Base-by-base conservation (phyloP, 257 asterid species). In the Lithospermum erythrorhizon region DNA sequence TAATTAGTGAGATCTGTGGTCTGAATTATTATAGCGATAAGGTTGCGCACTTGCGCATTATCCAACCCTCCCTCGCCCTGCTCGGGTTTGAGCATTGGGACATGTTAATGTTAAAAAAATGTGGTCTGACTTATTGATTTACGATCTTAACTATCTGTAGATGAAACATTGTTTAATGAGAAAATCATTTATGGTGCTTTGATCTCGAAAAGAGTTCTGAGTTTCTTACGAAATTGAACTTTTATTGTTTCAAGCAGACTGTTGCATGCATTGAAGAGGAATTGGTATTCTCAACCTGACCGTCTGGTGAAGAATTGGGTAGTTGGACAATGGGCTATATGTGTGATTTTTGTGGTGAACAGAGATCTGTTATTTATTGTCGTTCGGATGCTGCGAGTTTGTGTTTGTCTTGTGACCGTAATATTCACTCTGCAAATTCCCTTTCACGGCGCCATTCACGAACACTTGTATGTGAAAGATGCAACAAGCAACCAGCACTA, bases 341-440 rank as follows among this genome's bases (percentile, higher is more conserved):
- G 35, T 91, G 98, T 78, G 96, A 83, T 68, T 87, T 81, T 73
- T 91, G 98, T 58, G 84, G 75, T 78, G 93, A 81, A 60, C 88
- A 81, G 71, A 77, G 82, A 72, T 73, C 98, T 3, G 65, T 82
- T 8, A 83, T 91, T 18, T 86, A 83, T 71, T 91, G 96, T 61
- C 87, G 82, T 29, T 86, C 98, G 2, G 98, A 91, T 73, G 78
- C 82, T 21, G 98, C 98, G 58, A 75, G 88, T 35, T 76, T 91
- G 53, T 91, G 98, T 61, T 70, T 91, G 59, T 85, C 98, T 53
- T 91, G 98, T 61, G 98, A 91, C 58, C 94, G 84, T 8, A 86
- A 72, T 41, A 80, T 91, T 62, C 98, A 91, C 75, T 91, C 95
- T 18, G 98, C 98, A 41, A 91, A 87, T 70, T 78, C 90, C 61